Conservation (phyloP, 169 alveolate genomes). For the Ichthyophthirius multifiliis region DNA sequence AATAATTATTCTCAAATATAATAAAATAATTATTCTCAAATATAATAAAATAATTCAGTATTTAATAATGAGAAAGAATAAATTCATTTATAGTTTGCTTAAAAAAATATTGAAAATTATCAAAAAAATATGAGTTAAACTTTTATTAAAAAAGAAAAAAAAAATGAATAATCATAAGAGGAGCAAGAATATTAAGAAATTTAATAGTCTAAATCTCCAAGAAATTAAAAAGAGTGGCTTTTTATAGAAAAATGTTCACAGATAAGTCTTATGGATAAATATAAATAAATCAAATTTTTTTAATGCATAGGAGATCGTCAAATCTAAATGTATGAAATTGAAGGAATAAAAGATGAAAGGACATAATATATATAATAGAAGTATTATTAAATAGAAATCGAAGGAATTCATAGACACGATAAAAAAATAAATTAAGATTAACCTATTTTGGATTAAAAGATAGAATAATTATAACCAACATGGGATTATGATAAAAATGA, state of each 20-base stretch:
- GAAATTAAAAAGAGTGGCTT: slow-evolving; percentile 28
- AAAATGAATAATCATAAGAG: too few relatives aligned
- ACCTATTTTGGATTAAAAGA: slow-evolving; percentile 13
- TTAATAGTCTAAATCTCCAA: too few relatives aligned
- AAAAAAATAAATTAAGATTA: slow-evolving; percentile 6
- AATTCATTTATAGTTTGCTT: too few relatives aligned
- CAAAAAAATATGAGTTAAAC: too few relatives aligned
- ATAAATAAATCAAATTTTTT: slow-evolving; percentile 81
- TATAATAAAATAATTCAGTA: too few relatives aligned
- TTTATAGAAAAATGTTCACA: slow-evolving; percentile 58
- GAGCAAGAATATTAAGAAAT: too few relatives aligned
- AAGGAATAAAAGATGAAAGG: slow-evolving; percentile 50
- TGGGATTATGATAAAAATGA: slow-evolving; percentile 44
- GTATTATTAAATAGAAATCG: background rate
- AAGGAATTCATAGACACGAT: slow-evolving; percentile 27
- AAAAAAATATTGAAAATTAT: too few relatives aligned
- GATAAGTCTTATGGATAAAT: slow-evolving; percentile 66
- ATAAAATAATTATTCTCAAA: too few relatives aligned
- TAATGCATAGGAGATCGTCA: slow-evolving; percentile 82
- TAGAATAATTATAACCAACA: background rate
- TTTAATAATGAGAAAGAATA: too few relatives aligned
- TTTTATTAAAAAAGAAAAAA: too few relatives aligned
- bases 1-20: too few relatives aligned
- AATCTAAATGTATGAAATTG: slow-evolving; percentile 46
- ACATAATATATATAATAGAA: slow-evolving; percentile 4